Conservation (phyloP, 306 rosid genomes). For the Calophaca sinica region DNA sequence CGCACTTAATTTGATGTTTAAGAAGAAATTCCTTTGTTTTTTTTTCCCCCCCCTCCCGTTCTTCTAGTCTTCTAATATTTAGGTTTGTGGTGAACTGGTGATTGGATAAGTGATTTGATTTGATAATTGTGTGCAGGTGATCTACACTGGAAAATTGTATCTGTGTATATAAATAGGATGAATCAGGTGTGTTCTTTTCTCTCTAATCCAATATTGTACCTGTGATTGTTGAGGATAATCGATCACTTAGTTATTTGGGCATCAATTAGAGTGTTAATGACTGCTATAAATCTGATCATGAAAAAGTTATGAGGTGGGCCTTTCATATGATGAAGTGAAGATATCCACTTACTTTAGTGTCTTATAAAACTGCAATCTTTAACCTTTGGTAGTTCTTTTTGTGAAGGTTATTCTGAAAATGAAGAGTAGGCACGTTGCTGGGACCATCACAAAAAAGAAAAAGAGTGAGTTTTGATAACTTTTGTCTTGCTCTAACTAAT, state of each 20-base stretch:
- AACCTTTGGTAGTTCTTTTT: conserved; percentile 57
- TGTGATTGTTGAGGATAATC: conserved; percentile 12
- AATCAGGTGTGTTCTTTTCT: conserved; percentile 65
- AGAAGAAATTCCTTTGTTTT: no score
- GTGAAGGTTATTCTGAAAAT: conserved; percentile 94
- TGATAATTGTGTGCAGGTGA: conserved; percentile 70
- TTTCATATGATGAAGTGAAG: conserved; percentile 52
- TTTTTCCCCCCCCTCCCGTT: no score
- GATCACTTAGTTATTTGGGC: conserved; percentile 56
- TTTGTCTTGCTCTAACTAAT: conserved; percentile 68
- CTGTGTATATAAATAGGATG: conserved; percentile 76
- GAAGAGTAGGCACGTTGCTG: conserved; percentile 99
- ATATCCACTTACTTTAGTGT: conserved; percentile 47
- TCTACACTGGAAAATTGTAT: conserved; percentile 97
- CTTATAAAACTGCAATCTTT: conserved; percentile 47
- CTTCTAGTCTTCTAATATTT: not conserved
- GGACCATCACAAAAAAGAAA: conserved; percentile 99
- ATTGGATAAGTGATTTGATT: not conserved
- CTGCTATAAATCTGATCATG: conserved; percentile 49
- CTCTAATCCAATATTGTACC: not conserved
- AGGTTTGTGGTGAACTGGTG: not conserved
- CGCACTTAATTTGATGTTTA: no score
- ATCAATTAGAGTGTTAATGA: conserved; percentile 55
- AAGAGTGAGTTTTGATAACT: conserved; percentile 81
- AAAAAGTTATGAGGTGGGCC: conserved; percentile 46